Base-by-base conservation (phyloP, 345 rosid species). In the Arabis hirsuta region DNA sequence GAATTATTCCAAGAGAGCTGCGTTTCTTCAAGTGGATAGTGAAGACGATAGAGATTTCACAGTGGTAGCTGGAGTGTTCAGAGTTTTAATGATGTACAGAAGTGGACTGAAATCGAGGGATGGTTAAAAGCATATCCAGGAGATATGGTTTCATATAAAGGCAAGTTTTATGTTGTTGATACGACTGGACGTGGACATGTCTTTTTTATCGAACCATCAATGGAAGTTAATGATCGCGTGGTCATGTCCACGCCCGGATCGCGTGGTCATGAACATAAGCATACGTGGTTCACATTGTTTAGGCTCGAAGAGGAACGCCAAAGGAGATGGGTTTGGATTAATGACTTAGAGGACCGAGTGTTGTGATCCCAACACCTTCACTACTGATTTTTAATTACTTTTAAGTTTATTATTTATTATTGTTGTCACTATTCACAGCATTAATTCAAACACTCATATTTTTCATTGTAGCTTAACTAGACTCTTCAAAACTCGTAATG, bases 151-250 rank as follows among this genome's bases (percentile, higher is more conserved):
- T 31, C 55, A 32, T 63, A 10, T 3, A 47, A 46, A 63, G 67
- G 67, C 0, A 62, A n/a, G 66, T 62, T 62, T 31, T 62, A 62
- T 31, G 67, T 62, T 45, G 54, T 45, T 62, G 67, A 62, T 45
- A 29, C 0, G 10, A 62, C 43, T 62, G 16, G 55, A 51, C 31
- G 31, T 4, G 55, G 55, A 51, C 55, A 22, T 9, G 32, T 51
- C 31, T 51, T 51, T 22, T 31, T 51, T 10, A 22, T 51, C 31
- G 31, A 51, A 20, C 55, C 29, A 3, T 46, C 51, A 36, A 10
- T 47, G 7, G 13, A 64, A 50, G 7, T 48, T 32, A 48, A 4
- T 6, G 46, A 46, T 3, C 0, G 2, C 2, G 12, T 34, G 3
- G 32, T 34, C 10, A 48, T 3, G 55, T n/a, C n/a, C n/a, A n/a